Evolutionary conservation across 768 basidiomycete genomes (phyloP).

Genomic region (Lactarius vividus): DNA sequence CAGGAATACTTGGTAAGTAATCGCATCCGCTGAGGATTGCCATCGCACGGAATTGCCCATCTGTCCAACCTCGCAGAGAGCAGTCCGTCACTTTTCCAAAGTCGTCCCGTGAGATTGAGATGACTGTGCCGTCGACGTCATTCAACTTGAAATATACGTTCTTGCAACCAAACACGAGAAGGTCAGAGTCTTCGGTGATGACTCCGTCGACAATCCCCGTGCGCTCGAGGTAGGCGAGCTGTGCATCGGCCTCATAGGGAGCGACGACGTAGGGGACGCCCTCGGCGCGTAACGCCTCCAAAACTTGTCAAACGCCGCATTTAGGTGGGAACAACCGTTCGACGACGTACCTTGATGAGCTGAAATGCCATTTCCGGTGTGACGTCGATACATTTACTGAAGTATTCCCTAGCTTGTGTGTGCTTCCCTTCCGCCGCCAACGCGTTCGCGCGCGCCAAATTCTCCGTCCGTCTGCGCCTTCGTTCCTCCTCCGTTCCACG

Average conservation of each 20-base stretch:
- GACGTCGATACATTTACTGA: constrained; percentile 89
- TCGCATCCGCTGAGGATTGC: constrained; percentile 92
- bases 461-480: constrained; percentile 71
- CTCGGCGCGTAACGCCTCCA: constrained; percentile 82
- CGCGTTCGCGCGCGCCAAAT: constrained; percentile 67
- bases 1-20: constrained; percentile 86
- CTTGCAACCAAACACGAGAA: constrained; percentile 95
- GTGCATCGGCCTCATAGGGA: constrained; percentile 98
- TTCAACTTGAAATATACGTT: constrained; percentile 95
- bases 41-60: constrained; percentile 89
- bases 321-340: too few species aligned
- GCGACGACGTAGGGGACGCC: constrained; percentile 84
- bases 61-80: constrained; percentile 85
- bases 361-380: constrained; percentile 98
- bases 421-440: constrained; percentile 76
- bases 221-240: constrained; percentile 88
- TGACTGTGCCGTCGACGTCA: constrained; percentile 56
- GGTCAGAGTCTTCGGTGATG: constrained; percentile 96
- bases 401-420: constrained; percentile 81
- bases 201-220: constrained; percentile 82
- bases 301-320: constrained; percentile 9
- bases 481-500: constrained; percentile 83
- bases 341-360: constrained; percentile 77
- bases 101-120: constrained; percentile 61
- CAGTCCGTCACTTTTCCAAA: constrained; percentile 67